Base-by-base conservation (phyloP, 306 rosid species). In the Lablab purpureus region DNA sequence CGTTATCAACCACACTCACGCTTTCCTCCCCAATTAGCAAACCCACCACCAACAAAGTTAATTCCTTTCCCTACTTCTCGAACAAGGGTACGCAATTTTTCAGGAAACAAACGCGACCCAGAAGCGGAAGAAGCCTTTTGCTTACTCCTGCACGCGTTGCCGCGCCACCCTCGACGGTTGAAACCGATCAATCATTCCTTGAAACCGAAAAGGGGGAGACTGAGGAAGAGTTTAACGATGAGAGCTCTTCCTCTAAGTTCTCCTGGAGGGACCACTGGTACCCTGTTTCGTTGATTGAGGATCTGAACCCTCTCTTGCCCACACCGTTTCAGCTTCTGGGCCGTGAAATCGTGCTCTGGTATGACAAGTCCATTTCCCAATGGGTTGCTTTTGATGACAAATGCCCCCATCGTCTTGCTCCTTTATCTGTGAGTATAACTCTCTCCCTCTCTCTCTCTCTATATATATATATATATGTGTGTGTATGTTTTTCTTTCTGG, bases 201-300 rank as follows among this genome's bases (percentile, higher is more conserved):
- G 88, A 83, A 52, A 74, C 66, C 10, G 88, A 81, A 66, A 84
- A 71, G 9, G 47, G 32, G 10, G 87, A 83, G 23, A 66, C 64
- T 49, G 90, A 84, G 25, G 90, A 84, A 37, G 93, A 86, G 18
- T 25, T 67, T 2, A 78, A 75, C 1, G 87, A 86, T 2, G 97
- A 86, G 60, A 86, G 81, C 77, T 91, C 94, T 8, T 63, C 86
- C 21, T 78, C 91, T 0, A 90, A 91, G 68, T 95, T 95, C 77
- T 71, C 87, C 14, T 95, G 99, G 99, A 92, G 92, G 75, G 99
- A 90, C 88, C 97, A 95, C n/a, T 95, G 99, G 99, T 95, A 95
- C 89, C 99, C 99, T 3, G 92, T 92, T 87, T 95, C 98, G 13
- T 68, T 95, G 68, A 84, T 91, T 19, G 99, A 95, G 83, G 99